These are phyloP conservation scores for Talaromyces amestolkiae DNA, from an alignment of 2,329 filamentous ascomycete genomes.

Conservation along the genomic window DNA sequence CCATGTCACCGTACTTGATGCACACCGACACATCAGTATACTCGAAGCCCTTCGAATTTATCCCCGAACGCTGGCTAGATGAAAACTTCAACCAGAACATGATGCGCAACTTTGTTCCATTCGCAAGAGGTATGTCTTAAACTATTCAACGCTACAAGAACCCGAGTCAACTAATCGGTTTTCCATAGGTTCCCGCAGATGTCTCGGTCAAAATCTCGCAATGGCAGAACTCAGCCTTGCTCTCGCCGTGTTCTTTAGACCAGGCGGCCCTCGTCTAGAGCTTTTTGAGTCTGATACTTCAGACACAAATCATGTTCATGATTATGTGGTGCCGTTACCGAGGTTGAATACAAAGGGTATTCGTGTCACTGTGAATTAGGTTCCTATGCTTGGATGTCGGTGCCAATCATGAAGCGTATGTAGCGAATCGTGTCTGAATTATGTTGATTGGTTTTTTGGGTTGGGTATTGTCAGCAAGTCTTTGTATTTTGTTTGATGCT, in stretches of 20 bases:
- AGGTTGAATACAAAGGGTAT: conserved; percentile 26
- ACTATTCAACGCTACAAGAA: neutral
- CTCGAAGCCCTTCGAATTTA: conserved; percentile 26
- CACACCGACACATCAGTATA: conserved; percentile 29
- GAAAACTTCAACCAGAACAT: conserved; percentile 30
- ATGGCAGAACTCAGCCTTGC: conserved; percentile 27
- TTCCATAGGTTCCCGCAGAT: conserved; percentile 38
- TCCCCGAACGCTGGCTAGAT: conserved; percentile 32
- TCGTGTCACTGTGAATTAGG: conserved; percentile 22
- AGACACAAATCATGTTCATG: conserved; percentile 25
- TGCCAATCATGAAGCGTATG: neutral
- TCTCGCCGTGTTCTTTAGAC: conserved; percentile 24
- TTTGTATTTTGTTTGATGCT: neutral
- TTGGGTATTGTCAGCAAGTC: neutral
- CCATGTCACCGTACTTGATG: conserved; percentile 32
- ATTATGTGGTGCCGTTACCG: conserved; percentile 25
- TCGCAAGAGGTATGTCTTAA: conserved; percentile 32
- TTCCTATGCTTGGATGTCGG: neutral
- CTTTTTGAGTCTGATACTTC: conserved; percentile 24
- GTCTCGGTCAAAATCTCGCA: conserved; percentile 41
- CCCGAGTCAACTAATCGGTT: neutral
- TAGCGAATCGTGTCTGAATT: neutral
- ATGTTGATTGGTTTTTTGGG: neutral
- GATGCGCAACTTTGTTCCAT: conserved; percentile 33
- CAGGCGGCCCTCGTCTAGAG: conserved; percentile 21